Evolutionary conservation across 768 basidiomycete species (phyloP), one percentile per base, ranked within the genome.

Genomic region (Roridomyces roridus): DNA sequence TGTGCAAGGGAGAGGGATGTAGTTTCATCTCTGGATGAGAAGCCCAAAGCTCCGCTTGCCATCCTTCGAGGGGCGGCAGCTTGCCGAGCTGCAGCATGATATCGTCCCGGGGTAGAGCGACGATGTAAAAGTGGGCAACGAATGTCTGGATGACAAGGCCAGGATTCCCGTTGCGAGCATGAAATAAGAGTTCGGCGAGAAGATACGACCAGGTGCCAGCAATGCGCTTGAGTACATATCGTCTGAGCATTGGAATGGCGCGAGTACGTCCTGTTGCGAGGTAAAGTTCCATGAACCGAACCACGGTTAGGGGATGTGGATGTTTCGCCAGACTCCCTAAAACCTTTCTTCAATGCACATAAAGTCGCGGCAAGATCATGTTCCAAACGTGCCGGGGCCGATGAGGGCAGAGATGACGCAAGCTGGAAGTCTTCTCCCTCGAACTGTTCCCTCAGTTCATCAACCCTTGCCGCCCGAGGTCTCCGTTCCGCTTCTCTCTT

Each of bases 51-150:
- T 51, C 50, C 36, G 31, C 47, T 44, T 34, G 4, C 2, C 25
- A 29, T 46, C n/a, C 50, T 37, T 46, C 35, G 37, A 51, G 31
- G 26, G 21, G 29, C 35, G 31, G 39, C 34, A 53, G 55, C 62
- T 2, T 31, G 56, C 10, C 31, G 28, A 57, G 47, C 5, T 52
- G 53, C 9, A 28, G 17, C 2, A 77, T 43, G 14, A 81, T 55
- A 0, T 72, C 67, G 9, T 72, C 67, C 31, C 72, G 49, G 26
- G 88, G 86, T n/a, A 90, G 72, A 14, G 84, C 86, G 34, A 77
- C 69, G 7, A 77, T 58, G 51, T 77, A 78, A 62, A 87, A 89
- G 49, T 83, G 76, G 6, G 79, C 74, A 12, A 70, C 67, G 64
- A 84, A 91, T 0, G 79, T 71, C 43, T 71, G 55, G 45, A 85